Percentiles rank a stretch among this genome's conserved stretches.
phyloP scores from a whole-genome alignment of 805 yeast species.

The Hanseniaspora occidentalis region DNA sequence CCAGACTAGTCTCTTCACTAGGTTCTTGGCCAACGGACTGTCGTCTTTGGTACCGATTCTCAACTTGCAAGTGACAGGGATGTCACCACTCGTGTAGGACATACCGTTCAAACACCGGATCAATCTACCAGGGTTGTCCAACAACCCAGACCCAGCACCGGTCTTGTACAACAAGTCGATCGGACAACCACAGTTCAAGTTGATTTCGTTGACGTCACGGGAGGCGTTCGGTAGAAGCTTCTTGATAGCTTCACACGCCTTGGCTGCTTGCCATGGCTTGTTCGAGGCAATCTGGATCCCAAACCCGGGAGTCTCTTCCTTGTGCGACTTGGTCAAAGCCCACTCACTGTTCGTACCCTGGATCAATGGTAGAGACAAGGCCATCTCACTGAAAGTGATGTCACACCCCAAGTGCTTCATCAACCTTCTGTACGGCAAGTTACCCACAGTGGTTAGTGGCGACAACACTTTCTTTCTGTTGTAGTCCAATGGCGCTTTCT shows the following conservation, averaged over 20 bases:
- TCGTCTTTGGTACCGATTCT: constrained; percentile 83
- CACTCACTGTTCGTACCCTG: constrained; percentile 92
- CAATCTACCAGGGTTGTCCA: constrained; percentile 80
- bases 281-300: constrained; percentile 90
- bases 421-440: constrained; percentile 84
- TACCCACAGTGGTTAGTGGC: constrained; percentile 96
- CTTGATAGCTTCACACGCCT: constrained; percentile 65
- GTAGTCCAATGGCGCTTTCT: constrained; percentile 52
- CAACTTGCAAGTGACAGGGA: constrained; percentile 84
- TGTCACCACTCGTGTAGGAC: constrained; percentile 80
- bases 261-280: constrained; percentile 87
- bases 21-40: constrained; percentile 73
- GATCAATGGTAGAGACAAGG: constrained; percentile 68
- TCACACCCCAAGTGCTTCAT: constrained; percentile 90
- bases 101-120: constrained; percentile 72
- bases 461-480: constrained; percentile 74
- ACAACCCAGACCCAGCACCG: constrained; percentile 90
- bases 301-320: constrained; percentile 70
- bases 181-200: constrained; percentile 95
- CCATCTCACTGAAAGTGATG: constrained; percentile 92
- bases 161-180: constrained; percentile 86
- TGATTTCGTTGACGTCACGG: constrained; percentile 57
- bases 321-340: constrained; percentile 91
- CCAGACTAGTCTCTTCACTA: constrained; percentile 57
- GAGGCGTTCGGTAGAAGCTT: constrained; percentile 35